Percentiles rank a stretch among this genome's conserved stretches.
These are phyloP conservation scores for Raffaelea ambrosiae DNA, from an alignment of 2,329 filamentous ascomycete species.

Conservation along the genomic window DNA sequence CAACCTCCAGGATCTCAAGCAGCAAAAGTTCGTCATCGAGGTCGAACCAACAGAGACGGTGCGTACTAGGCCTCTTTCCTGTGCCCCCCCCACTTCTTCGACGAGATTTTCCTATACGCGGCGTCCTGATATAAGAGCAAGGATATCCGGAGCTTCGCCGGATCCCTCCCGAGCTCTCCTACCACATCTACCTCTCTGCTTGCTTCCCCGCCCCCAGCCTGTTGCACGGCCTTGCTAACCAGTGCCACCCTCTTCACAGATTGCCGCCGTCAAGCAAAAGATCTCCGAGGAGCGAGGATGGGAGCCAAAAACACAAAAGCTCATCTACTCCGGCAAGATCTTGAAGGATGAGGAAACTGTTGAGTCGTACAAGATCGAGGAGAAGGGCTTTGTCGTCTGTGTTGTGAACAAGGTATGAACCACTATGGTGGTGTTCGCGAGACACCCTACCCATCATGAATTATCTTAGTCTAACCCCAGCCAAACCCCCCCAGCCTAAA, in stretches of 20 bases:
- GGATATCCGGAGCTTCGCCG: constrained; percentile 8
- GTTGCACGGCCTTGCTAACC: constrained; percentile 3
- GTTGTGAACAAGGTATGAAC: constrained; percentile 83
- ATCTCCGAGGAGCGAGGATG: constrained; percentile 89
- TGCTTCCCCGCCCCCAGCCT: constrained; percentile 3
- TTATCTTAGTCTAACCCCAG: no score
- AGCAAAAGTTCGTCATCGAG: constrained; percentile 96
- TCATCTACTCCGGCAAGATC: constrained; percentile 99
- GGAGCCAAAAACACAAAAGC: constrained; percentile 83
- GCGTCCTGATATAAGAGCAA: no score
- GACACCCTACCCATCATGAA: no score
- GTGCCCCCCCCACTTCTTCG: no score
- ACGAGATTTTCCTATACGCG: no score
- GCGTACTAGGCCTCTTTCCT: constrained; percentile 29
- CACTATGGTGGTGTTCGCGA: not conserved
- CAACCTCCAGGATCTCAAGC: constrained; percentile 88
- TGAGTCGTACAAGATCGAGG: constrained; percentile 95
- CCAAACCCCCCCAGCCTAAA: constrained; percentile 69
- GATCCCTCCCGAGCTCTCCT: no score
- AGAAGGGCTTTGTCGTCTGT: constrained; percentile 98
- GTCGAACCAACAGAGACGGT: constrained; percentile 89
- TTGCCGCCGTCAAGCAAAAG: constrained; percentile 86
- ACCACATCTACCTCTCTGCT: no score
- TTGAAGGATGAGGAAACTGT: constrained; percentile 96
- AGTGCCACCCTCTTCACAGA: constrained; percentile 39